phyloP scores from a whole-genome alignment of 495 filamentous ascomycete genomes.

The Articulospora tetracladia region DNA sequence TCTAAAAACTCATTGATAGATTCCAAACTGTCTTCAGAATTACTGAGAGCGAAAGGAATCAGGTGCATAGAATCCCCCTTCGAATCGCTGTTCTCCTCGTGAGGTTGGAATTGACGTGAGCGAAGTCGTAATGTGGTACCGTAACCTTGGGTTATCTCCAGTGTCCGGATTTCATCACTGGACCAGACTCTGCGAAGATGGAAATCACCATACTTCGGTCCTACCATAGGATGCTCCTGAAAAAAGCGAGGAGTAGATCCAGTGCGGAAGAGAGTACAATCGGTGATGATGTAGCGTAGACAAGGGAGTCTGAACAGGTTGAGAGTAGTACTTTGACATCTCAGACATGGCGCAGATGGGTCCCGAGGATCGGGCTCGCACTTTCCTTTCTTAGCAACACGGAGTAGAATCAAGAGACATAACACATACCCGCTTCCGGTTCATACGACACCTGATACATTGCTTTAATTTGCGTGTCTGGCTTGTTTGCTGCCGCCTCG shows the following conservation, averaged over 20 bases:
- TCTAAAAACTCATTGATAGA: conserved; percentile 32
- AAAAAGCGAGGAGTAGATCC: conserved; percentile 27
- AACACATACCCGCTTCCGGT: too few relatives aligned
- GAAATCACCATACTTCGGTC: conserved; percentile 34
- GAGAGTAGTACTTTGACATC: conserved; percentile 29
- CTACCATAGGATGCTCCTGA: conserved; percentile 29
- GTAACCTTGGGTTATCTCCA: conserved; percentile 29
- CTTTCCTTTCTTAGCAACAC: conserved; percentile 22
- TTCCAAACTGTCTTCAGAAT: conserved; percentile 29
- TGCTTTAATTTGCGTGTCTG: too few relatives aligned
- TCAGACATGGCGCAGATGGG: conserved; percentile 30
- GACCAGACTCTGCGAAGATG: conserved; percentile 31
- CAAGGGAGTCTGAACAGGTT: conserved; percentile 34
- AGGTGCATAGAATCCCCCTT: conserved; percentile 34
- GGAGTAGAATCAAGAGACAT: too few relatives aligned
- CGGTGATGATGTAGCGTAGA: conserved; percentile 37
- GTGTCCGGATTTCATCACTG: conserved; percentile 15
- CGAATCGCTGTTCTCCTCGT: conserved; percentile 23
- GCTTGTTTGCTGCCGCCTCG: too few relatives aligned
- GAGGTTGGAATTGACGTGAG: conserved; percentile 29
- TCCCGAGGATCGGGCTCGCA: conserved; percentile 33
- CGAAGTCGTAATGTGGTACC: conserved; percentile 22
- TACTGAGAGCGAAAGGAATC: conserved; percentile 33
- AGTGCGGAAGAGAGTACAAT: conserved; percentile 34
- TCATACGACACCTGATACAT: too few relatives aligned